These are phyloP conservation scores for Pseudogymnoascus sp. DNA, from an alignment of 2,329 filamentous ascomycete genomes.

Conservation along the genomic window DNA sequence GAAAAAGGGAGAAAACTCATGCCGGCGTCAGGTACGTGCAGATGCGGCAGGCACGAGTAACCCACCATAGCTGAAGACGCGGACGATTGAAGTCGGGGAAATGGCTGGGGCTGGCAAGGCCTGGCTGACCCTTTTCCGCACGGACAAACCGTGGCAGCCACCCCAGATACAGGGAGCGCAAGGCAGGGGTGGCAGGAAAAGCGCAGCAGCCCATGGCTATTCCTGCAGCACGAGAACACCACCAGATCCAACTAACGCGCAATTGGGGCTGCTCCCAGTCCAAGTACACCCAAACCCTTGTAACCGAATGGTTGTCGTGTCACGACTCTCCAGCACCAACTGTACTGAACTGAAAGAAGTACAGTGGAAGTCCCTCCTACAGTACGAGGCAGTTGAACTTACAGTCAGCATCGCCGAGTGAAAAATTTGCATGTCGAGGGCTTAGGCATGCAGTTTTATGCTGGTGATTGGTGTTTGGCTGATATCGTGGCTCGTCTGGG, in stretches of 20 bases:
- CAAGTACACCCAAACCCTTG: not conserved
- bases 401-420: not conserved
- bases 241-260: constrained; percentile 1
- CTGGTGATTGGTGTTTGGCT: not conserved
- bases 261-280: not conserved
- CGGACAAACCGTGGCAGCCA: constrained; percentile 2
- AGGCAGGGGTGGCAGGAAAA: not conserved
- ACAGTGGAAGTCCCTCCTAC: not conserved
- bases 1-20: not conserved
- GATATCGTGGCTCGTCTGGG: not conserved
- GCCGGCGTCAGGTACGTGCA: not conserved
- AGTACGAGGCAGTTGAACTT: not conserved
- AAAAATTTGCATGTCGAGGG: not conserved
- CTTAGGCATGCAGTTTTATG: not conserved
- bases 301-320: not conserved
- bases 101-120: not conserved
- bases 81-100: not conserved
- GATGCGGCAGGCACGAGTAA: not conserved
- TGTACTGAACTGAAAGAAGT: not conserved
- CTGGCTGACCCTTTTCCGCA: not conserved
- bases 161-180: not conserved
- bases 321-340: not conserved
- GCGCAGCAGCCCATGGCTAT: not conserved
- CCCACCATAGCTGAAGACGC: not conserved
- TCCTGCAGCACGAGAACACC: constrained; percentile 2